Conservation (phyloP, 768 basidiomycete genomes). For the Asterophora parasitica region DNA sequence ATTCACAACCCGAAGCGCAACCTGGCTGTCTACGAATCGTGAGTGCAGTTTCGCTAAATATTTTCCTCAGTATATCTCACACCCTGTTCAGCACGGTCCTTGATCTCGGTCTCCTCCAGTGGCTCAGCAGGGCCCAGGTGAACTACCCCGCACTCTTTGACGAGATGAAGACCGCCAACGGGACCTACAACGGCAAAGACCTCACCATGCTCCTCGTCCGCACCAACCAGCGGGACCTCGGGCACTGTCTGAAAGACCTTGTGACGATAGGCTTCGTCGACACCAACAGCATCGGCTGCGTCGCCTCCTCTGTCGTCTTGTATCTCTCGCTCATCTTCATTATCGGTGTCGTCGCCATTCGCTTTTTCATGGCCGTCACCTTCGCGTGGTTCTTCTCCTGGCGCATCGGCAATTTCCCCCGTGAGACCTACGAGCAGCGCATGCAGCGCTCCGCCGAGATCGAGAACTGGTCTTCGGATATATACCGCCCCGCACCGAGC, state of each 20-base stretch:
- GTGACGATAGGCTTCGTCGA: conserved; percentile 91
- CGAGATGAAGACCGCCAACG: conserved; percentile 61
- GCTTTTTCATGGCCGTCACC: conserved; percentile 94
- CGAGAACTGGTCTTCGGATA: conserved; percentile 95
- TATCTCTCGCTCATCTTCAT: conserved; percentile 96
- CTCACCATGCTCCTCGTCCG: conserved; percentile 84
- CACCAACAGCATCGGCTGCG: conserved; percentile 90
- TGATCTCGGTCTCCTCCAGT: conserved; percentile 79
- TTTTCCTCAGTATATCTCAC: not conserved
- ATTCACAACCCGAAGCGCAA: conserved; percentile 65
- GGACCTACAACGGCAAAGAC: conserved; percentile 77
- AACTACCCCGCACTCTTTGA: conserved; percentile 82
- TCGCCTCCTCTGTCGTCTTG: conserved; percentile 91
- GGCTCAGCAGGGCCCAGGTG: conserved; percentile 80
- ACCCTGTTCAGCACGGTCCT: conserved; percentile 63
- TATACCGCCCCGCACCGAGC: conserved; percentile 89
- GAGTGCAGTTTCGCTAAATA: conserved; percentile 28
- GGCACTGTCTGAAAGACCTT: conserved; percentile 81
- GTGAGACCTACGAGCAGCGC: conserved; percentile 88
- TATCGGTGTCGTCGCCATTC: conserved; percentile 91
- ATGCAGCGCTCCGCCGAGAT: conserved; percentile 88
- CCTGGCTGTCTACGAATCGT: conserved; percentile 93
- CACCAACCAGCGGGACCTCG: conserved; percentile 59
- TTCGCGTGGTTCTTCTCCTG: conserved; percentile 99
- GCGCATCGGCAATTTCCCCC: conserved; percentile 88